Evolutionary conservation across 163 green algal genomes (phyloP).

Genomic region (Scenedesmus sp.): DNA sequence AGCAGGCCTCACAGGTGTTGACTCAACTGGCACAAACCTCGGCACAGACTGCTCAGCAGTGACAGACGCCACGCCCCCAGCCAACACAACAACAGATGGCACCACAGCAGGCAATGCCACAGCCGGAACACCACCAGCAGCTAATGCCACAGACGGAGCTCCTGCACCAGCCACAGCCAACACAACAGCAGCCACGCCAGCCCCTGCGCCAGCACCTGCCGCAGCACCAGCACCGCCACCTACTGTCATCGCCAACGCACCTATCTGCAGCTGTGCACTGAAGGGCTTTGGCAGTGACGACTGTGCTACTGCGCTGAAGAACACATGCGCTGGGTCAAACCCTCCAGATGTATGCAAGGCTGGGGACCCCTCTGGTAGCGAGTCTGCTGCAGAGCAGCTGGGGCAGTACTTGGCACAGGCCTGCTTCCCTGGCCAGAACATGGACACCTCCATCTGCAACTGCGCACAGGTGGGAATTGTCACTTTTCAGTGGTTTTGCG

Average conservation of each 20-base stretch:
- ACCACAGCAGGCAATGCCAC: not conserved
- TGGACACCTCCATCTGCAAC: conserved; percentile 23
- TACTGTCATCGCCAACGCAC: conserved; percentile 13
- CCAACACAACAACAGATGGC: not conserved
- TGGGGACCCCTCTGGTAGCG: not conserved
- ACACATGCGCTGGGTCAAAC: not conserved
- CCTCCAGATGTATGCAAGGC: conserved; percentile 7
- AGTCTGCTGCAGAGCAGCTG: conserved; percentile 32
- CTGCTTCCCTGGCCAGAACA: conserved; percentile 42
- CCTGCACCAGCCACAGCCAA: not conserved
- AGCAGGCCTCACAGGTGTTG: not conserved
- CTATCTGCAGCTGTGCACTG: conserved; percentile 47
- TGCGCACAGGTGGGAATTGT: conserved; percentile 23
- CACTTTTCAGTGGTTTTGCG: not conserved
- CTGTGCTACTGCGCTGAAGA: conserved; percentile 10
- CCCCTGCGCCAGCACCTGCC: not conserved
- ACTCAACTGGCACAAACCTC: not conserved
- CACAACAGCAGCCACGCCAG: conserved; percentile 3
- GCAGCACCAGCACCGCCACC: not conserved
- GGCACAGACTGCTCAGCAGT: conserved; percentile 22
- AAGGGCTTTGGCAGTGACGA: conserved; percentile 35
- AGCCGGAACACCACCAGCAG: not conserved
- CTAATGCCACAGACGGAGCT: not conserved
- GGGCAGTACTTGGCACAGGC: conserved; percentile 25
- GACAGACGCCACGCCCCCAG: not conserved